phyloP scores from a whole-genome alignment of 257 asterid species.

The Solanum appendiculatum region DNA sequence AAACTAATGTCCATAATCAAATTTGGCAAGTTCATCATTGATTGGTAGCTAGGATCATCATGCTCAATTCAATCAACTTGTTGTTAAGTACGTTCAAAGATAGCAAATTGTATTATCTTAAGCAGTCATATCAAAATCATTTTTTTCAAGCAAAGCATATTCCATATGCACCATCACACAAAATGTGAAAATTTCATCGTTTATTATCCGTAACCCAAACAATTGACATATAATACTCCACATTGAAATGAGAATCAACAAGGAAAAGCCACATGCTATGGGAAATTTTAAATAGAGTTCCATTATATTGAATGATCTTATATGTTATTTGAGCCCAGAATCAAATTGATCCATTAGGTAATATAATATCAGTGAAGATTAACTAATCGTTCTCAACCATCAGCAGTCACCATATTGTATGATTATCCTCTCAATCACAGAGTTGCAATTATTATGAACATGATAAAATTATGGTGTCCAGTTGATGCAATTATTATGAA shows the following conservation, averaged over 20 bases:
- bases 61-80: neutral
- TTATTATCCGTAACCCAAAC: neutral
- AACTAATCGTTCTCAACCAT: neutral
- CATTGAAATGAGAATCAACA: neutral
- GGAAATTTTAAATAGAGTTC: neutral
- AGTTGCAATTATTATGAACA: neutral
- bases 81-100: too few species aligned
- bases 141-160: neutral
- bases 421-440: neutral
- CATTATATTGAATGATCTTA: too few species aligned
- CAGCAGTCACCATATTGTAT: neutral
- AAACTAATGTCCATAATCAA: too few species aligned
- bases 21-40: neutral
- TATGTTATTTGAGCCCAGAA: neutral
- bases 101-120: too few species aligned
- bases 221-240: neutral
- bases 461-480: neutral
- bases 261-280: too few species aligned
- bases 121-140: too few species aligned
- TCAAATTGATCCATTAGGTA: neutral
- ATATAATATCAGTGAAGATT: neutral
- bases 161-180: neutral
- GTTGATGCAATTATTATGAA: neutral
- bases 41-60: neutral
- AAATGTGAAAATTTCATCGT: neutral